Evolutionary conservation across 345 rosid genomes (phyloP).

Genomic region (Boechera divaricarpa): DNA sequence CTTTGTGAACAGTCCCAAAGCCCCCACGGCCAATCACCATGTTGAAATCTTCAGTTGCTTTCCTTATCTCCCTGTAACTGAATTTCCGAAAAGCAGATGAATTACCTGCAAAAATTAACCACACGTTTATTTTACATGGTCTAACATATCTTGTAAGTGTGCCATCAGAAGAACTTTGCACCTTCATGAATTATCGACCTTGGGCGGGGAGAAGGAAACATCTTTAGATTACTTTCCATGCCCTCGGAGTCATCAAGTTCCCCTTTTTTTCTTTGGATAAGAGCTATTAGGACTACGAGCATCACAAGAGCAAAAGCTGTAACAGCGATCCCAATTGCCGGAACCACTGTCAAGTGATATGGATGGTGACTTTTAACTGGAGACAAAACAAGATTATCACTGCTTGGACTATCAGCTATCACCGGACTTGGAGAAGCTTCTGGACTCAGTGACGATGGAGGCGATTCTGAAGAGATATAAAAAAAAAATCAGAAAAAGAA

Average conservation of each 20-base stretch:
- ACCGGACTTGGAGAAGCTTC: constrained; percentile 63
- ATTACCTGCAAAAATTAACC: constrained; percentile 54
- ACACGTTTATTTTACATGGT: constrained; percentile 1
- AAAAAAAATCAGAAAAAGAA: constrained; percentile 8
- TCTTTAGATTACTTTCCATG: constrained; percentile 54
- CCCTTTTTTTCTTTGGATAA: constrained; percentile 68
- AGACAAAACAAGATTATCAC: constrained; percentile 51
- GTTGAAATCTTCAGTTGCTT: constrained; percentile 76
- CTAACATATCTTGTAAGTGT: constrained; percentile 16
- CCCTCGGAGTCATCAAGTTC: constrained; percentile 64
- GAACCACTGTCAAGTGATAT: constrained; percentile 70
- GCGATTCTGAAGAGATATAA: constrained; percentile 46
- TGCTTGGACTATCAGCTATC: constrained; percentile 74
- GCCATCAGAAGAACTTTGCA: constrained; percentile 36
- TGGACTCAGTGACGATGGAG: constrained; percentile 56
- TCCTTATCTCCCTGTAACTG: constrained; percentile 81
- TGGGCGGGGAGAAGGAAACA: constrained; percentile 53
- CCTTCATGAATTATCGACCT: constrained; percentile 74
- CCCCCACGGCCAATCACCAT: constrained; percentile 85
- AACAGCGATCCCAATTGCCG: constrained; percentile 70
- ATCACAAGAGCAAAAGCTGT: constrained; percentile 61
- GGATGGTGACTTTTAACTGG: constrained; percentile 54
- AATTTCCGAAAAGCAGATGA: constrained; percentile 69
- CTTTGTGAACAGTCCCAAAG: constrained; percentile 88
- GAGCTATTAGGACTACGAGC: constrained; percentile 67